A percentile compares a stretch with the other conserved stretches of the same genome.
phyloP scores from a whole-genome alignment of 2,329 filamentous ascomycete species.

The Sphaerostilbella broomeana region DNA sequence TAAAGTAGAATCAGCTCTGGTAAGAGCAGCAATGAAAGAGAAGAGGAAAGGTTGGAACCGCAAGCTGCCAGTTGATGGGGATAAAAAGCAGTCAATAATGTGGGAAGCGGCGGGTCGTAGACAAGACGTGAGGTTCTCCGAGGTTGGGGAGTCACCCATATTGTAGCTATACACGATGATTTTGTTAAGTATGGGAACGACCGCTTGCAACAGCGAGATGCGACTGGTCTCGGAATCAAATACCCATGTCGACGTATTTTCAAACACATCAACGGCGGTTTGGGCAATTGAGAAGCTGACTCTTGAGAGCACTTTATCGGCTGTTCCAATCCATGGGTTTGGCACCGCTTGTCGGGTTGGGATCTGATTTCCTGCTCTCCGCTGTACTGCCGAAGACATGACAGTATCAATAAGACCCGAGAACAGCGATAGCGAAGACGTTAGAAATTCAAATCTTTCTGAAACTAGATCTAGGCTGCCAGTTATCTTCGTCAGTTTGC shows the following conservation, averaged over 20 bases:
- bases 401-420: slow-evolving; percentile 69
- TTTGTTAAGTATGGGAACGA: slow-evolving; percentile 64
- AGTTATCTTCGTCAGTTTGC: slow-evolving; percentile 70
- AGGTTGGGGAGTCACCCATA: slow-evolving; percentile 54
- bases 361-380: slow-evolving; percentile 51
- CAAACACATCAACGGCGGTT: slow-evolving; percentile 73
- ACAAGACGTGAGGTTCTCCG: slow-evolving; percentile 47
- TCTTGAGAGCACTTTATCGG: slow-evolving; percentile 68
- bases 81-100: slow-evolving; percentile 69
- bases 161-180: slow-evolving; percentile 68
- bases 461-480: slow-evolving; percentile 74
- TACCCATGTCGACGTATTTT: slow-evolving; percentile 80
- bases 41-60: slow-evolving; percentile 71
- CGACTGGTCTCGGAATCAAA: slow-evolving; percentile 65
- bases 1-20: slow-evolving; percentile 53
- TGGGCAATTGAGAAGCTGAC: slow-evolving; percentile 68
- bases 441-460: slow-evolving; percentile 70
- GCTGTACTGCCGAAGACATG: slow-evolving; percentile 59
- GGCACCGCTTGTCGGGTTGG: slow-evolving; percentile 39
- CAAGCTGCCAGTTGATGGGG: slow-evolving; percentile 60
- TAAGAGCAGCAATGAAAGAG: slow-evolving; percentile 48
- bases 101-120: slow-evolving; percentile 69
- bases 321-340: slow-evolving; percentile 62
- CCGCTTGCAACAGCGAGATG: slow-evolving; percentile 58
- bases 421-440: slow-evolving; percentile 68